Percentiles rank a stretch among this genome's conserved stretches.
Conservation (phyloP, 306 rosid genomes). For the Phaseolus lunatus region DNA sequence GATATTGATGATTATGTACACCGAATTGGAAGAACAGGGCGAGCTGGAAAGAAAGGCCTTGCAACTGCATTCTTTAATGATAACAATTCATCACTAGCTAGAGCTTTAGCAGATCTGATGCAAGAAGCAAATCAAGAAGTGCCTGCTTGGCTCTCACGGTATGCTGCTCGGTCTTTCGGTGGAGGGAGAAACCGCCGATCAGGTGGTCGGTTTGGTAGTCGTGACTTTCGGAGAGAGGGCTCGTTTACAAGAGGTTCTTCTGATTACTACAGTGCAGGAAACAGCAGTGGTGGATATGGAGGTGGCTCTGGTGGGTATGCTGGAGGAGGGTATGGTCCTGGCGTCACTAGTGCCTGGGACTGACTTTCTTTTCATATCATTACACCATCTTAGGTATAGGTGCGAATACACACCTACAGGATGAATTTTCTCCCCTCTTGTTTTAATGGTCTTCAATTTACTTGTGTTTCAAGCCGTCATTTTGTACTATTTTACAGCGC, state of each 20-base stretch:
- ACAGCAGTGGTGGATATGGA: constrained; percentile 66
- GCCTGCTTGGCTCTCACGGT: constrained; percentile 79
- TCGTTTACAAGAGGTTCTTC: constrained; percentile 64
- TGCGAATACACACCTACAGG: constrained; percentile 43
- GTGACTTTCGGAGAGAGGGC: constrained; percentile 75
- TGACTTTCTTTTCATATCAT: constrained; percentile 48
- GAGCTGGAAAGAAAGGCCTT: constrained; percentile 84
- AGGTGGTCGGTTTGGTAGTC: constrained; percentile 83
- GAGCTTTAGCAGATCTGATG: constrained; percentile 80
- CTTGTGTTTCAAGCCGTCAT: constrained; percentile 46
- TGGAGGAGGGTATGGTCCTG: constrained; percentile 68
- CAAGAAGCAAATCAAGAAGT: constrained; percentile 85
- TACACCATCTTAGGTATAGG: constrained; percentile 51
- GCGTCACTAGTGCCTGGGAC: constrained; percentile 80
- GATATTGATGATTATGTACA: constrained; percentile 92
- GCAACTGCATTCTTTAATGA: constrained; percentile 89
- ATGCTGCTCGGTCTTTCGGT: constrained; percentile 64
- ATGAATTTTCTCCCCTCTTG: constrained; percentile 40
- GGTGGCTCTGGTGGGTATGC: constrained; percentile 63
- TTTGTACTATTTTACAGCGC: constrained; percentile 22
- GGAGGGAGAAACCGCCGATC: constrained; percentile 81
- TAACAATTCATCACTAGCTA: constrained; percentile 71
- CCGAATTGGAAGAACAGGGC: constrained; percentile 85
- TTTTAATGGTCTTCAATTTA: constrained; percentile 40
- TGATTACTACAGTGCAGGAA: constrained; percentile 59